Evolutionary conservation across 2,329 filamentous ascomycete species (phyloP), one percentile per base, ranked within the genome.

Genomic region (Botrytis fragariae): DNA sequence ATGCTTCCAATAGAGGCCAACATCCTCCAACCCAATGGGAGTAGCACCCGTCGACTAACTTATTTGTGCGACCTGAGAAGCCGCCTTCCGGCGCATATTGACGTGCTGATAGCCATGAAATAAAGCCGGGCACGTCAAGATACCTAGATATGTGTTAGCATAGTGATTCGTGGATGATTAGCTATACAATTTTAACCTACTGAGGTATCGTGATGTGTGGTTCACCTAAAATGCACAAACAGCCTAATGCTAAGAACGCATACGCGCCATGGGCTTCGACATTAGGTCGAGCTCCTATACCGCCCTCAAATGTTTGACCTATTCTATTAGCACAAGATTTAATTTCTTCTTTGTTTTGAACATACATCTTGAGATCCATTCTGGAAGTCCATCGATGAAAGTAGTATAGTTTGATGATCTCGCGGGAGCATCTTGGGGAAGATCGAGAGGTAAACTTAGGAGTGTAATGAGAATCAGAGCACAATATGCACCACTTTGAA

Each of bases 31-130:
- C 92, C 96, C 96, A 99, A 83, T 98, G 95, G 81, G 93, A 97
- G 84, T 99, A 99, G 84, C 96, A 99, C 63, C 95, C 96, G 82
- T 99, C 96, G 45, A 98, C 96, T 45, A 99, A 87, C 84, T 99
- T 99, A 86, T 98, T 98, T 42, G 95, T 97, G 78, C 96, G 92
- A 75, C 96, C 96, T 59, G 93, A 92, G 80, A 97, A 95, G 51
- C 96, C 96, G 76, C 95, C 95, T 82, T 98, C 96, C 5, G 95
- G 96, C 44, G 91, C 90, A 81, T 95, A 93, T 82, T 99, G 96
- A 74, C 94, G 91, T 62, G 93, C 90, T 12, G 94, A 95, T 57
- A 99, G 88, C 94, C 96, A 99, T 74, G 91, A 90, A 65, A 96
- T 87, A 71, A 99, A 87, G 69, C 90, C 86, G 75, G 91, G 88